Evolutionary conservation across 768 basidiomycete species (phyloP).

Genomic region (Coprinellus aureogranulatus): DNA sequence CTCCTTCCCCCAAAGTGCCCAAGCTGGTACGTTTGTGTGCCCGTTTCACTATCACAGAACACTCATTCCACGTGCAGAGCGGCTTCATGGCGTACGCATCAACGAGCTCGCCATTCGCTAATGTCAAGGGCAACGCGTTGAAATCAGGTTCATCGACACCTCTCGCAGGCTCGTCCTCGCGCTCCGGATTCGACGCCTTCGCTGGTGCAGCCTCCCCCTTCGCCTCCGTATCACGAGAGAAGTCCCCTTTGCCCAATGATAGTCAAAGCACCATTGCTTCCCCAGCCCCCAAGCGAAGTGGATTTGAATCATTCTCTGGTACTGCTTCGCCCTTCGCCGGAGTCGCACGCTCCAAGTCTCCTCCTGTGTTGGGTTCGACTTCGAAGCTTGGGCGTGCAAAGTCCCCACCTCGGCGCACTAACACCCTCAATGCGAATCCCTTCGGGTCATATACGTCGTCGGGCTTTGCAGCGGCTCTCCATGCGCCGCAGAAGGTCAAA

Average conservation of each 20-base stretch:
- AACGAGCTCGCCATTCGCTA: slow-evolving; percentile 67
- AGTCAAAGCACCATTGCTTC: slow-evolving; percentile 6
- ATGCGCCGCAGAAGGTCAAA: slow-evolving; percentile 51
- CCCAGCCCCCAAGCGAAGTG: slow-evolving; percentile 39
- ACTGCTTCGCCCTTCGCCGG: slow-evolving; percentile 48
- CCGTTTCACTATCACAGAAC: slow-evolving; percentile 3
- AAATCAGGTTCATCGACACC: slow-evolving; percentile 18
- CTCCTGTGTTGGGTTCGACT: slow-evolving; percentile 46
- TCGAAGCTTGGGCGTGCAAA: slow-evolving; percentile 46
- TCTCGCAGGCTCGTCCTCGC: slow-evolving; percentile 18
- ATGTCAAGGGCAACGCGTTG: slow-evolving; percentile 64
- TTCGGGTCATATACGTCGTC: slow-evolving; percentile 60
- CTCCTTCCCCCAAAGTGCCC: slow-evolving; percentile 31
- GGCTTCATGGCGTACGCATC: slow-evolving; percentile 84
- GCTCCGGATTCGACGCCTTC: slow-evolving; percentile 35
- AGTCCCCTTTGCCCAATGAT: slow-evolving; percentile 45
- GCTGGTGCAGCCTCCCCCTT: slow-evolving; percentile 30
- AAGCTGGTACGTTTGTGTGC: slow-evolving; percentile 43
- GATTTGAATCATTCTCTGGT: slow-evolving; percentile 57
- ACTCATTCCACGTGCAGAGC: slow-evolving; percentile 35
- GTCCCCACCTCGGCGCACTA: slow-evolving; percentile 52
- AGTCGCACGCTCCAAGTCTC: slow-evolving; percentile 46
- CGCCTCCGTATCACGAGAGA: slow-evolving; percentile 37
- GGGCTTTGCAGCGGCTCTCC: slow-evolving; percentile 44
- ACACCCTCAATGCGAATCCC: slow-evolving; percentile 42